Evolutionary conservation across 1,284 basidiomycete species (phyloP).

Genomic region (Schizophyllum commune): DNA sequence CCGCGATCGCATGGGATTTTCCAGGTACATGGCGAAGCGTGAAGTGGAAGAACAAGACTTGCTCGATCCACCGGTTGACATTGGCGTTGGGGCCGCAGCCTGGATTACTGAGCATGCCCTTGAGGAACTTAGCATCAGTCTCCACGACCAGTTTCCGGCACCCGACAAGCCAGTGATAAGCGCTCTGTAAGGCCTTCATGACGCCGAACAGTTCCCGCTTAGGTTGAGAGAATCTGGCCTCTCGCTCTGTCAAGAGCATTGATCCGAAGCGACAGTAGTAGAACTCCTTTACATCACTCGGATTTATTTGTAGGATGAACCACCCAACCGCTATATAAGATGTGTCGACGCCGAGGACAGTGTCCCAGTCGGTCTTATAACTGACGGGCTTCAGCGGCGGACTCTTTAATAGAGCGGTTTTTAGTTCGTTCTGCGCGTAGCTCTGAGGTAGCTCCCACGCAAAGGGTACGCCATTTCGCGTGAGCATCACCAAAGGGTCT

Average conservation of each 20-base stretch:
- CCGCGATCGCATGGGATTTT: conserved; percentile 15
- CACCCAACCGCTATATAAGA: conserved; percentile 24
- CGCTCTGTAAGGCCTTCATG: conserved; percentile 17
- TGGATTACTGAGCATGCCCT: conserved; percentile 30
- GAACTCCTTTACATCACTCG: conserved; percentile 11
- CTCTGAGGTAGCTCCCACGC: conserved; percentile 13
- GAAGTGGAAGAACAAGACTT: conserved; percentile 29
- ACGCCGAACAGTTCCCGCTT: conserved; percentile 28
- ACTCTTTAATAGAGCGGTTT: conserved; percentile 14
- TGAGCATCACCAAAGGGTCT: conserved; percentile 18
- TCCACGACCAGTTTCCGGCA: conserved; percentile 22
- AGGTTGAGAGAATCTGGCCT: conserved; percentile 25
- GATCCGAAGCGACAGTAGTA: conserved; percentile 20
- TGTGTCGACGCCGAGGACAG: conserved; percentile 29
- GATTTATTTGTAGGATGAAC: conserved; percentile 22
- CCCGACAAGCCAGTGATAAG: conserved; percentile 20
- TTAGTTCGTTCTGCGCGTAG: conserved; percentile 19
- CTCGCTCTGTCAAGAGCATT: conserved; percentile 21
- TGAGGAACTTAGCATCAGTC: conserved; percentile 28
- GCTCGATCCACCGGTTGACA: conserved; percentile 32
- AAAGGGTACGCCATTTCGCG: conserved; percentile 20
- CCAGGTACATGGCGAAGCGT: conserved; percentile 26
- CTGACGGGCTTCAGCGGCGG: conserved; percentile 23
- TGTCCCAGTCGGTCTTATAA: conserved; percentile 17
- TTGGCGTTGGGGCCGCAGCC: conserved; percentile 28